Evolutionary conservation across 164 flowering plant species (phyloP), one percentile per base, ranked within the genome.

Genomic region (Litsea cubeba): DNA sequence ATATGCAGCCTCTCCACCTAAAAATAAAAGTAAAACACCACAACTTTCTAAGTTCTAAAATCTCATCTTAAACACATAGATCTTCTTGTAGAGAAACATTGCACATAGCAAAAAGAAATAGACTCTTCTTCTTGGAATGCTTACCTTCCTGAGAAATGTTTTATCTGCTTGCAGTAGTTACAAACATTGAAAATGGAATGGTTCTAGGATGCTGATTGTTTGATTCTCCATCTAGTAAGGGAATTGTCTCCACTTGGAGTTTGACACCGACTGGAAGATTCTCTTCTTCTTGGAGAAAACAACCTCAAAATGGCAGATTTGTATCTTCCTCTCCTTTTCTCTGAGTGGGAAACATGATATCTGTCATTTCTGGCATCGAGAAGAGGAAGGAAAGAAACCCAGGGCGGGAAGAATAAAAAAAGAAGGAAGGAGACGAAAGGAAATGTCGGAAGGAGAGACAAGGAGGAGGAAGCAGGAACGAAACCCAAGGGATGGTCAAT

Each of bases 321-420:
- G 30, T 20, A 66, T 66, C 66, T 63, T 63, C 28, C 24, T 24
- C 66, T 14, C 18, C 66, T 63, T 24, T 12, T 63, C 0, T 1
- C 32, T 10, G 17, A 63, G 46, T 40, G 46, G 46, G 46, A 40
- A 40, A 40, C 46, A 63, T 6, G 66, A 63, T 12, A 23, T 63
- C 66, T 63, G 26, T 23, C 15, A 63, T 25, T 25, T 63, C 25
- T 24, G 28, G 15, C 32, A 23, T 22, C 26, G 50, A 66, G 49
- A 66, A 66, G 69, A 28, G 49, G 17, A 66, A 66, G 6, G 15
- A 62, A 10, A 26, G 50, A 70, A 26, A n/a, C 22, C 18, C 72
- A 25, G 62, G 51, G 62, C 32, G 72, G 62, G 62, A 70, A 54
- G 62, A 70, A 50, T 24, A 54, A 62, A 50, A 62, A 54, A 70